Base-by-base conservation (phyloP, 2,329 filamentous ascomycete genomes). In the Didymosphaeria variabile region DNA sequence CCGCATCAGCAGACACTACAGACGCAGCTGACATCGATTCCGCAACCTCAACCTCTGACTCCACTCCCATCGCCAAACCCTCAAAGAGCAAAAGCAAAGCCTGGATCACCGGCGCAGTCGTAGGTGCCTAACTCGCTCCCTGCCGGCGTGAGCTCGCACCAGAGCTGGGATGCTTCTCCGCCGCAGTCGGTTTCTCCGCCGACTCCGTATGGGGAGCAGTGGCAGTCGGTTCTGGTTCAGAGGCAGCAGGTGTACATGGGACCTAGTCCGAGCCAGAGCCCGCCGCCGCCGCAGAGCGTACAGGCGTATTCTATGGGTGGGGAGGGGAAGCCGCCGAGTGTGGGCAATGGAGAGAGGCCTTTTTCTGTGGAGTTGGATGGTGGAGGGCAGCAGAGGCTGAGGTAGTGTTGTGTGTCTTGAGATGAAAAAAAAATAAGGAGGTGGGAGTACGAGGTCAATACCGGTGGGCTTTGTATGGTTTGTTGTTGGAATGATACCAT, bases 31-130 rank as follows among this genome's bases (percentile, higher is more conserved):
- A 5, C 19, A 19, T n/a, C 38, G 38, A 40, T n/a, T 32, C 56
- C 7, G 51, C 34, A 12, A 3, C 31, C 42, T 19, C 34, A 45
- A 52, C 58, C 13, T 23, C 34, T 49, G 45, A 13, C 7, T 21
- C 59, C 44, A 29, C 55, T 23, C 42, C 58, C 2, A 46, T 49
- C 9, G 55, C 57, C 19, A 38, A 59, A 15, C 60, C 58, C 26
- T 10, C 38, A 52, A 65, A 69, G 34, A 53, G 53, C 3, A 58
- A 61, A 29, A 68, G 65, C 60, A 69, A 73, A 57, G 70, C 69
- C 12, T 75, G 72, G 72, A 75, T 75, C 31, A 70, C 72, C 9
- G 72, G 71, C n/a, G 71, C 63, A 0, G 69, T 74, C 29, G 61
- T 73, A 8, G 71, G 71, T 1, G 26, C 56, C 60, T 9, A 44